Base-by-base conservation (phyloP, 495 filamentous ascomycete genomes). In the Rhypophila decipiens region DNA sequence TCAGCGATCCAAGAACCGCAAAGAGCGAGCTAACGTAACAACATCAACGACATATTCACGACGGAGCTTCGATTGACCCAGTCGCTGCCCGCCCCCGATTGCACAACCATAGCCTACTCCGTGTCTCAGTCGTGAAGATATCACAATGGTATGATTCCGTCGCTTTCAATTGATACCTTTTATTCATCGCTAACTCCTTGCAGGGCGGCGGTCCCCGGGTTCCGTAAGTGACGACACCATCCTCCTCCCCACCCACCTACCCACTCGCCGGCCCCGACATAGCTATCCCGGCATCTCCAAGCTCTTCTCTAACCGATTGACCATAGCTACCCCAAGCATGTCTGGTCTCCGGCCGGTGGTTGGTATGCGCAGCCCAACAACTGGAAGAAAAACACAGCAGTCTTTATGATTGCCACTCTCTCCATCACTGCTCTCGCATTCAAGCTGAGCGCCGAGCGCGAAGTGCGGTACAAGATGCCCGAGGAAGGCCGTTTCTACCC, bases 321-420 rank as follows among this genome's bases (percentile, higher is more conserved):
- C 37, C 17, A 20, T 51, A 97, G 91, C 62, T 96, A 96, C 70
- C 93, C 93, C 62, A 96, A 96, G 75, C 90, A 98, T 75, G 87
- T 98, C 74, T 98, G 93, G 93, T 97, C 93, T 60, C 93, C 93
- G 49, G 77, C 93, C 47, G 93, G 93, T 74, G 93, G 93, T 60
- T 98, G 94, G 93, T 98, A 98, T 70, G 70, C 84, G 24, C 91
- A 89, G 65, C 93, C 93, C 9, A 72, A 73, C 53, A 98, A 98
- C 76, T 98, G 94, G 94, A 94, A 84, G 67, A 64, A 71, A 33
- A 98, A 98, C 71, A 98, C 93, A 8, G 87, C 87, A n/a, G 73
- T 95, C 47, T 82, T 89, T 71, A 74, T 77, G 42, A 73, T 72
- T 2, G 80, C 85, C 41, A 77, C 96, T 39, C 54, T 89, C 55